Evolutionary conservation across 2,329 filamentous ascomycete genomes (phyloP).

Genomic region (Hypoxylon sp.): DNA sequence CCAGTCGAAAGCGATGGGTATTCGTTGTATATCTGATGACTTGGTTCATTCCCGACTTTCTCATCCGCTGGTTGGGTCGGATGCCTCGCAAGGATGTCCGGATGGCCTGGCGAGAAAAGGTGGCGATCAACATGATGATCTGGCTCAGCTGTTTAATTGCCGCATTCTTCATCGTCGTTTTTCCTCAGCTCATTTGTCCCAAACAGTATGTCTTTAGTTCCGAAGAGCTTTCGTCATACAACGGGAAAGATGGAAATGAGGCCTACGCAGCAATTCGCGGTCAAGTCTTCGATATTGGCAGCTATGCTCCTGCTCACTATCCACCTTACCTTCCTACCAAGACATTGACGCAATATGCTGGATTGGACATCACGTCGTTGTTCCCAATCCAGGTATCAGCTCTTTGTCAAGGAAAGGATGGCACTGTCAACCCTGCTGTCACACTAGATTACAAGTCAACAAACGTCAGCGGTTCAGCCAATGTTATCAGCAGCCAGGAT

Average conservation of each 20-base stretch:
- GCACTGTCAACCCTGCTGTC: slow-evolving; percentile 77
- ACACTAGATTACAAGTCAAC: slow-evolving; percentile 85
- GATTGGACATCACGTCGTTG: slow-evolving; percentile 85
- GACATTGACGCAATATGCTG: slow-evolving; percentile 83
- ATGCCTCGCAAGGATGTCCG: slow-evolving; percentile 95
- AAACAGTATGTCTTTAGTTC: slow-evolving; percentile 89
- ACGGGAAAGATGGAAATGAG: slow-evolving; percentile 77
- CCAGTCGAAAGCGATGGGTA: slow-evolving; percentile 91
- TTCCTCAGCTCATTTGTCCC: slow-evolving; percentile 91
- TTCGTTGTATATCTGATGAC: slow-evolving; percentile 87
- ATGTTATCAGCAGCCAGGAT: slow-evolving; percentile 76
- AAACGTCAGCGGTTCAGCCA: slow-evolving; percentile 80
- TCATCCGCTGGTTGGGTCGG: slow-evolving; percentile 81
- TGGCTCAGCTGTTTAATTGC: slow-evolving; percentile 86
- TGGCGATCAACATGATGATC: slow-evolving; percentile 98
- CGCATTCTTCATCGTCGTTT: slow-evolving; percentile 90
- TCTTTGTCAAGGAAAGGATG: slow-evolving; percentile 84
- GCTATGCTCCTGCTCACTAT: slow-evolving; percentile 84
- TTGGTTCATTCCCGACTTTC: slow-evolving; percentile 88
- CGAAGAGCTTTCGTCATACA: slow-evolving; percentile 78
- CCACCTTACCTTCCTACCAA: slow-evolving; percentile 74
- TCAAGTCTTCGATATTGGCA: slow-evolving; percentile 85
- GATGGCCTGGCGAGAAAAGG: slow-evolving; percentile 94
- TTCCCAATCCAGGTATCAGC: slow-evolving; percentile 97
- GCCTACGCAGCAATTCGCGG: slow-evolving; percentile 89